phyloP scores from a whole-genome alignment of 148 eudicot genomes.

The Drosera capensis region DNA sequence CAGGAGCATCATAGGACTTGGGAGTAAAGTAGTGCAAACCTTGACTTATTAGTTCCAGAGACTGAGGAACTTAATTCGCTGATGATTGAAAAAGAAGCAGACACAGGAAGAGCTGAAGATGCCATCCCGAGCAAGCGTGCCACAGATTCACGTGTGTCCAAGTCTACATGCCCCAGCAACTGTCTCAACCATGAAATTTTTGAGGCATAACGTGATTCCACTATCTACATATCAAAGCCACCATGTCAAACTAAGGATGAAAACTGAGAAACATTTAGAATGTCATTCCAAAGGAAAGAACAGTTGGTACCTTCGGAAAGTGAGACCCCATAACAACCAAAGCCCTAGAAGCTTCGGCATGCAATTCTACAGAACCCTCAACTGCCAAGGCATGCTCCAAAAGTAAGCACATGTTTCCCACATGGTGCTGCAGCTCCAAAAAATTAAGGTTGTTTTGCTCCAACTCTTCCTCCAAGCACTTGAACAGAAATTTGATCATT shows the following conservation, averaged over 20 bases:
- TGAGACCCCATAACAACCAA: slow-evolving; percentile 54
- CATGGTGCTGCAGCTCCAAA: slow-evolving; percentile 27
- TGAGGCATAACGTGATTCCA: slow-evolving; percentile 62
- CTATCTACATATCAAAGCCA: slow-evolving; percentile 28
- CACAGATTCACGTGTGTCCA: slow-evolving; percentile 71
- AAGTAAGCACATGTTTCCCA: slow-evolving; percentile 53
- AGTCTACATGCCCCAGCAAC: slow-evolving; percentile 60
- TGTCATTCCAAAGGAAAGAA: background rate
- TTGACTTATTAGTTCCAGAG: slow-evolving; percentile 32
- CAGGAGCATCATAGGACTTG: slow-evolving; percentile 1
- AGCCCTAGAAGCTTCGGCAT: slow-evolving; percentile 68
- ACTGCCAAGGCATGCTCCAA: slow-evolving; percentile 84
- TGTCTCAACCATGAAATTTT: slow-evolving; percentile 76
- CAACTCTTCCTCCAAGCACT: slow-evolving; percentile 68
- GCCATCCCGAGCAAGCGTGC: slow-evolving; percentile 88
- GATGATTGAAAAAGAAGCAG: slow-evolving; percentile 44
- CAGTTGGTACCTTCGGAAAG: slow-evolving; percentile 52
- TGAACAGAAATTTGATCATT: slow-evolving; percentile 68
- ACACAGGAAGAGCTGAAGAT: slow-evolving; percentile 58
- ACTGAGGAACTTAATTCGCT: slow-evolving; percentile 37
- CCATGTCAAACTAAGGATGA: slow-evolving; percentile 5
- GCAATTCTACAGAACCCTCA: slow-evolving; percentile 90
- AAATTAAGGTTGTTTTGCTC: slow-evolving; percentile 18
- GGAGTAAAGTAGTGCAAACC: slow-evolving; percentile 31
- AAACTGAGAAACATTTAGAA: background rate